Conservation (phyloP, 1,139 yeast genomes). For the Sugiyamaella japonica region DNA sequence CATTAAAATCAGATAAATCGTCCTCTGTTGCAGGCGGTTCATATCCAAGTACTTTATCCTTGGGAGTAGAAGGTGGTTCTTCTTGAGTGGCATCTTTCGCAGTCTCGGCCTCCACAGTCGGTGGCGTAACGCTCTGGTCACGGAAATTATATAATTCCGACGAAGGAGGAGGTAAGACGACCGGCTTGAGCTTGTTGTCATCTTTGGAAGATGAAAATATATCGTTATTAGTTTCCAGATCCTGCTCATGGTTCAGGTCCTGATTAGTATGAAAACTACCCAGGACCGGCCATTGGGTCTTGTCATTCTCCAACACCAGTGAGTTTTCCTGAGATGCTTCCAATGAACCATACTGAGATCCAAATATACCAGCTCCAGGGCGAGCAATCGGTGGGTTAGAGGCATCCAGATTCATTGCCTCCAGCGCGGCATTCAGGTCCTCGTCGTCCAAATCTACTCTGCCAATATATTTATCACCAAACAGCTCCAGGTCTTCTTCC, state of each 20-base stretch:
- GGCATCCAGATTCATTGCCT: conserved; percentile 13
- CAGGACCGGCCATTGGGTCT: not conserved
- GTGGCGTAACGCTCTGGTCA: not conserved
- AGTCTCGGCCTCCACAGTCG: not conserved
- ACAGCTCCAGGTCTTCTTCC: conserved; percentile 11
- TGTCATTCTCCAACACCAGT: not conserved
- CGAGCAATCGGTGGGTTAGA: not conserved
- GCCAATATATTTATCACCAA: conserved; percentile 12
- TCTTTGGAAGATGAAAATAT: not conserved
- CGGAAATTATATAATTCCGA: conserved; percentile 2
- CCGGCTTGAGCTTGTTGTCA: not conserved
- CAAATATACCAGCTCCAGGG: conserved; percentile 10
- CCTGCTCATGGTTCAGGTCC: not conserved
- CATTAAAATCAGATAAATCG: conserved; percentile 16
- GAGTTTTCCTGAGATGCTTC: conserved; percentile 9
- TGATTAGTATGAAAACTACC: conserved; percentile 1
- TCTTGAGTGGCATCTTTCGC: not conserved
- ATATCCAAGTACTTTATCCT: not conserved
- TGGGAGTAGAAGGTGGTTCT: conserved; percentile 1
- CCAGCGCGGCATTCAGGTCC: conserved; percentile 16
- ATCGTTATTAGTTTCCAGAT: not conserved
- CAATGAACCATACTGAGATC: conserved; percentile 10
- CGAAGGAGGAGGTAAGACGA: conserved; percentile 8
- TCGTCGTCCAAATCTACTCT: conserved; percentile 11
- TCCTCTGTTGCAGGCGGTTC: not conserved